Evolutionary conservation across 2,329 filamentous ascomycete genomes (phyloP).

Genomic region (Metarhizium anisopliae): DNA sequence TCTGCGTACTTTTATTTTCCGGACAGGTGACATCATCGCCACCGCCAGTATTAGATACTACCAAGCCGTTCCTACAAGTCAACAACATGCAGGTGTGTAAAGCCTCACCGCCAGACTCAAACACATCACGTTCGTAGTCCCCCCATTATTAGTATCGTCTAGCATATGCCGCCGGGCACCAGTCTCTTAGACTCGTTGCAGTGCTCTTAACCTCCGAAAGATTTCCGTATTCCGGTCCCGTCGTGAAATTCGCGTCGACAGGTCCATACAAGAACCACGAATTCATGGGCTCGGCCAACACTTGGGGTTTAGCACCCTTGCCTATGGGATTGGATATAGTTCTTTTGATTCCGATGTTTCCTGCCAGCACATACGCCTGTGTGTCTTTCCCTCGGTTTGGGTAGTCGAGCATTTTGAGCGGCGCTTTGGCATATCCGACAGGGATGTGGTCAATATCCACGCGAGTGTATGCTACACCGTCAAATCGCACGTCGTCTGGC

Average conservation of each 20-base stretch:
- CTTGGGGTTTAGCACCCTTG: conserved; percentile 7
- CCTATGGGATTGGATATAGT: conserved; percentile 7
- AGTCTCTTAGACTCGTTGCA: conserved; percentile 3
- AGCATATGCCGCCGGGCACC: conserved; percentile 2
- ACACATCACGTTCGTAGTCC: neutral
- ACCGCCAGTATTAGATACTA: neutral
- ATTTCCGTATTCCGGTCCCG: conserved; percentile 12
- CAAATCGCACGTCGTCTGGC: conserved; percentile 13
- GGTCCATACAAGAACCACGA: conserved; percentile 33
- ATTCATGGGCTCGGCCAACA: conserved; percentile 25
- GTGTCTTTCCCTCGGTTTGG: conserved; percentile 7
- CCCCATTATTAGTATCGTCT: neutral
- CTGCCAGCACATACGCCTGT: conserved; percentile 27
- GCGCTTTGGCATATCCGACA: conserved; percentile 30
- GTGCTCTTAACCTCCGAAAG: conserved; percentile 13
- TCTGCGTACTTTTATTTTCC: no score
- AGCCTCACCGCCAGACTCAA: neutral
- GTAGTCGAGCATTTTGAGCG: conserved; percentile 27
- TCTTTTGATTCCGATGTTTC: conserved; percentile 26
- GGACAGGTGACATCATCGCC: neutral
- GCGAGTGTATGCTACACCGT: conserved; percentile 20
- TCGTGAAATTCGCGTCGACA: conserved; percentile 16
- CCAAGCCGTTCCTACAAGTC: neutral
- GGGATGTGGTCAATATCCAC: conserved; percentile 20
- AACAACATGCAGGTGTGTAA: neutral